Conservation (phyloP, 129 eudicot genomes). For the Kitagawia praeruptora region DNA sequence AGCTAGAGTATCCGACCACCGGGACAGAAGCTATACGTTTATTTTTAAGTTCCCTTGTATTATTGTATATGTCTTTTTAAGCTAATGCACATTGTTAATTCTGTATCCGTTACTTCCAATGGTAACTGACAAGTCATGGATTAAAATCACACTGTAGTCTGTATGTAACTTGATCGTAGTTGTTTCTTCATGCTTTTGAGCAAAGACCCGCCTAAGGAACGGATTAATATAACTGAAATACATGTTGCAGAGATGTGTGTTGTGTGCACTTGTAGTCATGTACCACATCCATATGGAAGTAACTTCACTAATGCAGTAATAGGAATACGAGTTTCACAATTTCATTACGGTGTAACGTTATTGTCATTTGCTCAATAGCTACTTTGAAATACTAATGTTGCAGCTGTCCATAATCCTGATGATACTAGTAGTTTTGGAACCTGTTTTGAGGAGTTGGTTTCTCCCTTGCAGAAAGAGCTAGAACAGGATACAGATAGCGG, state of each 20-base stretch:
- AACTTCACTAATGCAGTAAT: background rate
- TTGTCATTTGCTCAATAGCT: background rate
- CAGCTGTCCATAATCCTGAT: background rate
- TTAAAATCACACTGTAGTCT: background rate
- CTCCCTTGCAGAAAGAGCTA: background rate
- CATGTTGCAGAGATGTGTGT: background rate
- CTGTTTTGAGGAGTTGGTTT: background rate
- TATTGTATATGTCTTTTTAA: background rate
- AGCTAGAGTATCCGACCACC: slow-evolving; percentile 44
- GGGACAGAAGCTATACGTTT: slow-evolving; percentile 64
- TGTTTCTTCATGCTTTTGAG: background rate
- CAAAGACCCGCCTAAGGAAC: background rate
- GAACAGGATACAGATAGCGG: background rate
- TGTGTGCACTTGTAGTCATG: too few relatives aligned
- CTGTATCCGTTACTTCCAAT: too few relatives aligned
- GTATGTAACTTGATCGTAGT: background rate
- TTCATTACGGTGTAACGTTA: background rate
- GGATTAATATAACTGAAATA: too few relatives aligned
- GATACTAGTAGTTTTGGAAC: background rate
- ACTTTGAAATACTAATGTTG: background rate
- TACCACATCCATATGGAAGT: background rate
- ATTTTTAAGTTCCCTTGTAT: slow-evolving; percentile 5
- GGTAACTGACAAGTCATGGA: too few relatives aligned
- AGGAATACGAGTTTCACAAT: too few relatives aligned
- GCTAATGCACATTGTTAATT: slow-evolving; percentile 1